Evolutionary conservation across 495 filamentous ascomycete genomes (phyloP).

Genomic region (Penicillium ochrochloron): DNA sequence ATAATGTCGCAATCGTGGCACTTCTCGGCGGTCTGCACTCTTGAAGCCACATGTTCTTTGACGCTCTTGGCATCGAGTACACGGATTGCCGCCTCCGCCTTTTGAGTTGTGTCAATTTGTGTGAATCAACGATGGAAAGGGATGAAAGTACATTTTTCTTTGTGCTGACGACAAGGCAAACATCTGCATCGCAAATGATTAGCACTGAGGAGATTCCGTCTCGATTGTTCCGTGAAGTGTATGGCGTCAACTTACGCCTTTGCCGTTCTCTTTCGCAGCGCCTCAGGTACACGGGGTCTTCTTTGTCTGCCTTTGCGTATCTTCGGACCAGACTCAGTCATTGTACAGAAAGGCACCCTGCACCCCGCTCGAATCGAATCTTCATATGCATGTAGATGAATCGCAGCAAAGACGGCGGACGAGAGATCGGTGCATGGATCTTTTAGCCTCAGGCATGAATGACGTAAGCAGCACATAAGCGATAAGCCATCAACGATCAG

Average conservation of each 20-base stretch:
- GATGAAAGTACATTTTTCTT: not conserved
- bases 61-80: not conserved
- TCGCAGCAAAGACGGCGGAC: not conserved
- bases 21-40: not conserved
- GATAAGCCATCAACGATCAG: not conserved
- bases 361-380: not conserved
- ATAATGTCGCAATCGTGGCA: not conserved
- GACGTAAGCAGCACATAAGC: not conserved
- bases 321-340: not conserved
- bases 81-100: not conserved
- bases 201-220: not conserved
- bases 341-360: not conserved
- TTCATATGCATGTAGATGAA: not conserved
- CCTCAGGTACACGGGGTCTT: not conserved
- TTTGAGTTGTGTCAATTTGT: not conserved
- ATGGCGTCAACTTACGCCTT: not conserved
- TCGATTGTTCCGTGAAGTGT: not conserved
- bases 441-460: not conserved
- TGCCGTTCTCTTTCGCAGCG: not conserved
- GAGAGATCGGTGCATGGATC: not conserved
- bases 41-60: not conserved
- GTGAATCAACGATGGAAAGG: not conserved
- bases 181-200: not conserved
- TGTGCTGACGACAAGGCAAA: constrained; percentile 1
- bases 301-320: constrained; percentile 1